These are phyloP conservation scores for Oryza coarctata DNA, from an alignment of 176 grass and related monocot species.

Conservation along the genomic window DNA sequence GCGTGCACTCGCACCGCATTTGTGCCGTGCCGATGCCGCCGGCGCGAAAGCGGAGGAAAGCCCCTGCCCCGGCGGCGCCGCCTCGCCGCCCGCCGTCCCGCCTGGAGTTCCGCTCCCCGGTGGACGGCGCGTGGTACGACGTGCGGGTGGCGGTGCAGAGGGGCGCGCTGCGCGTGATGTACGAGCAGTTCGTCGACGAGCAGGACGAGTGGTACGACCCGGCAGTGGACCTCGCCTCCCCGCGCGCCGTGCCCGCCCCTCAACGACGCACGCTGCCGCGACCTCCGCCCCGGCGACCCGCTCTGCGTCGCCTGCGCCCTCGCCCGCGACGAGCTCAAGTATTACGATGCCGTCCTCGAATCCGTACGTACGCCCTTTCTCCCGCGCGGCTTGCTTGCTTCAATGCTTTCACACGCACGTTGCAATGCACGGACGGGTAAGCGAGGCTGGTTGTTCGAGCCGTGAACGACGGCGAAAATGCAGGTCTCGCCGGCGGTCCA, in stretches of 20 bases:
- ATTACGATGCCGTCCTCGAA: conserved; percentile 43
- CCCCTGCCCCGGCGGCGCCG: background rate
- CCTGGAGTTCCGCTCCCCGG: conserved; percentile 29
- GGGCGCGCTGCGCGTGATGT: conserved; percentile 46
- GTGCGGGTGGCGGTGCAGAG: conserved; percentile 33
- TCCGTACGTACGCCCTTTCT: conserved; percentile 31
- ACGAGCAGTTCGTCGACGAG: conserved; percentile 41
- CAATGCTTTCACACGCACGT: too few species aligned
- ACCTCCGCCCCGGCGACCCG: conserved; percentile 22
- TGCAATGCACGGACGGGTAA: too few species aligned
- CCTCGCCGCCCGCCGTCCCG: background rate
- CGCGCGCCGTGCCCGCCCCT: background rate
- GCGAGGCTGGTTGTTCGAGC: background rate
- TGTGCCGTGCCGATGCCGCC: conserved; percentile 10
- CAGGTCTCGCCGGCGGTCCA: conserved; percentile 25
- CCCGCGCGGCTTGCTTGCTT: too few species aligned
- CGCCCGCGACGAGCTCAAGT: conserved; percentile 12
- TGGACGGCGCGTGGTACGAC: conserved; percentile 50
- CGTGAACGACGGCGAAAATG: background rate
- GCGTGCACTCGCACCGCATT: too few species aligned
- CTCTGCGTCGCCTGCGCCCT: conserved; percentile 45
- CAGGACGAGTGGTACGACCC: conserved; percentile 39
- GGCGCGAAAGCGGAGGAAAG: conserved; percentile 23
- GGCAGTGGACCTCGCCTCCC: background rate
- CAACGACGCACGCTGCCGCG: conserved; percentile 45